Percentiles rank a stretch among this genome's conserved stretches.
phyloP scores from a whole-genome alignment of 306 rosid species.

The Benincasa hispida region DNA sequence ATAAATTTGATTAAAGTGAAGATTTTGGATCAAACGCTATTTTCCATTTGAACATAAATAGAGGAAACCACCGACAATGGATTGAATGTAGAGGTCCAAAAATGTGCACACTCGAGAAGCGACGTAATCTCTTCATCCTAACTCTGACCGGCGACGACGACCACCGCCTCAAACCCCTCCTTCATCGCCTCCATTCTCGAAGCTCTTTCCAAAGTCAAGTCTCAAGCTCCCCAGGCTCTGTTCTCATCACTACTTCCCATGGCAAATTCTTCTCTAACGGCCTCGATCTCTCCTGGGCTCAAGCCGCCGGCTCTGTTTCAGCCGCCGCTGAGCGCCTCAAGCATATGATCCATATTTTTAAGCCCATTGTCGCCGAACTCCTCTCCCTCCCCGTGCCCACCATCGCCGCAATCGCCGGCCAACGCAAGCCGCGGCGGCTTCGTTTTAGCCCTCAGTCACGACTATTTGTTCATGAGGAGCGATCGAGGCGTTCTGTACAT shows the following conservation, averaged over 20 bases:
- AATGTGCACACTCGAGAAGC: slow-evolving; percentile 61
- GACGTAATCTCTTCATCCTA: slow-evolving; percentile 42
- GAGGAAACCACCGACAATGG: background rate
- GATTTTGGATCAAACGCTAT: background rate
- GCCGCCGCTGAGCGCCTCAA: slow-evolving; percentile 26
- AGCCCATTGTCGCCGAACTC: slow-evolving; percentile 39
- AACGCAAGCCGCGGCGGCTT: slow-evolving; percentile 59
- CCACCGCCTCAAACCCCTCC: slow-evolving; percentile 42
- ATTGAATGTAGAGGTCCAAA: background rate
- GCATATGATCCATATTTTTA: slow-evolving; percentile 25
- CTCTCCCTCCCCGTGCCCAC: slow-evolving; percentile 65
- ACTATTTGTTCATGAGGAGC: slow-evolving; percentile 45
- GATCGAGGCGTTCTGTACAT: slow-evolving; percentile 57
- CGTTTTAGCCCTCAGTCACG: slow-evolving; percentile 44
- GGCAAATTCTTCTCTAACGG: slow-evolving; percentile 72
- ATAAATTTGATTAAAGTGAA: background rate
- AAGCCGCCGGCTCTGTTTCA: slow-evolving; percentile 25
- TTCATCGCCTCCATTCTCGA: slow-evolving; percentile 35
- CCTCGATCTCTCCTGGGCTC: slow-evolving; percentile 63
- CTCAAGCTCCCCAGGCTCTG: slow-evolving; percentile 45
- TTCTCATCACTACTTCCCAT: slow-evolving; percentile 55
- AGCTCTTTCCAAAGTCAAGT: slow-evolving; percentile 20
- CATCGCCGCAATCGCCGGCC: slow-evolving; percentile 54
- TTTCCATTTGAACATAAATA: background rate
- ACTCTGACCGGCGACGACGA: slow-evolving; percentile 43